phyloP scores from a whole-genome alignment of 768 basidiomycete genomes.

The Russula ochroleuca region DNA sequence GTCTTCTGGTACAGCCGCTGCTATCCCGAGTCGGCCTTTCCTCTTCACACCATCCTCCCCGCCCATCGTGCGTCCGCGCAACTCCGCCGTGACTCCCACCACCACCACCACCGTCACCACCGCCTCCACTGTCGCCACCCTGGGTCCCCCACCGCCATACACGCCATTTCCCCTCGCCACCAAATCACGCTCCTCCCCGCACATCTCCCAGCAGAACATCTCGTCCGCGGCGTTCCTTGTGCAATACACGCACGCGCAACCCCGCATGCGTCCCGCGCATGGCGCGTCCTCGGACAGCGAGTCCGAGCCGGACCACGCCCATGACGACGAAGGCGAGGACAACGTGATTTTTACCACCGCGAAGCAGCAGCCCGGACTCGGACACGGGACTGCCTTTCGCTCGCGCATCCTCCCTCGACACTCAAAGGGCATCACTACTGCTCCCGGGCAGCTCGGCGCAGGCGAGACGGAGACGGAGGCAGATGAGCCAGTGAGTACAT shows the following conservation, averaged over 20 bases:
- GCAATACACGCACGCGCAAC: slow-evolving; percentile 13
- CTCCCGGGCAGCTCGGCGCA: slow-evolving; percentile 54
- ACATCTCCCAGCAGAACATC: slow-evolving; percentile 17
- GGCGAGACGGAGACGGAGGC: slow-evolving; percentile 78
- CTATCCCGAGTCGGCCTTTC: slow-evolving; percentile 13
- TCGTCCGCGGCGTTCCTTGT: slow-evolving; percentile 21
- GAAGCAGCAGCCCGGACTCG: slow-evolving; percentile 18
- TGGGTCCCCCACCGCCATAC: slow-evolving; percentile 22
- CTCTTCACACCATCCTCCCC: slow-evolving; percentile 19
- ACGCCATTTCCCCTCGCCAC: slow-evolving; percentile 13
- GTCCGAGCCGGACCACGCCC: slow-evolving; percentile 12
- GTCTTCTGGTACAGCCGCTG: slow-evolving; percentile 10
- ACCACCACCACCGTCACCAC: neutral
- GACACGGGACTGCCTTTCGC: slow-evolving; percentile 16
- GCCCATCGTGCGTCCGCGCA: slow-evolving; percentile 13
- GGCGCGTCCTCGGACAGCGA: slow-evolving; percentile 20
- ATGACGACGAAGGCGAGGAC: slow-evolving; percentile 16
- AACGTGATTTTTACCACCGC: slow-evolving; percentile 21
- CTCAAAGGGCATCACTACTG: slow-evolving; percentile 50
- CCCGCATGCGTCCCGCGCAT: slow-evolving; percentile 13
- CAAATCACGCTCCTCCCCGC: slow-evolving; percentile 26
- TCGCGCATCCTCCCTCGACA: slow-evolving; percentile 22
- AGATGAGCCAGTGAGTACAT: slow-evolving; percentile 65
- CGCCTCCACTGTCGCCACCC: neutral
- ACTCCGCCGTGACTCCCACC: neutral